These are phyloP conservation scores for Ascochyta rabiei DNA, from an alignment of 2,329 filamentous ascomycete species.

Conservation along the genomic window DNA sequence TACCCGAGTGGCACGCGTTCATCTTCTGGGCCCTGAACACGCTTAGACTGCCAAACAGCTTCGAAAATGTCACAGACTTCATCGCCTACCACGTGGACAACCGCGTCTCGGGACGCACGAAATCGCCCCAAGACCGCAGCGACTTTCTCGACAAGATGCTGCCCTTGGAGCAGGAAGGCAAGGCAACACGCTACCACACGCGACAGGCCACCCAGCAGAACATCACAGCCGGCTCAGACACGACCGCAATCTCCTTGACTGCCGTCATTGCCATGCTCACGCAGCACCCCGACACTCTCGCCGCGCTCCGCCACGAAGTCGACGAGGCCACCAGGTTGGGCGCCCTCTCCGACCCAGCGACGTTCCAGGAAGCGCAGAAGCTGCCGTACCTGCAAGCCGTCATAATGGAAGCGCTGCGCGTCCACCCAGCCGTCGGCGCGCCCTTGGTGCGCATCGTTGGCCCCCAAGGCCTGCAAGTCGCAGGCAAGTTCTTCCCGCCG, in stretches of 20 bases:
- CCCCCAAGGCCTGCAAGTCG: slow-evolving; percentile 27
- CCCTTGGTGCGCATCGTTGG: slow-evolving; percentile 50
- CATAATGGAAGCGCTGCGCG: slow-evolving; percentile 52
- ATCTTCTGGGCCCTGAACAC: not conserved
- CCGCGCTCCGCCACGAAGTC: slow-evolving; percentile 26
- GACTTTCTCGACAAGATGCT: slow-evolving; percentile 23
- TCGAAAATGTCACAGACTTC: slow-evolving; percentile 2
- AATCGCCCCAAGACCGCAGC: slow-evolving; percentile 8
- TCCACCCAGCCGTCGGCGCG: slow-evolving; percentile 52
- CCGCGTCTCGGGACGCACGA: slow-evolving; percentile 10
- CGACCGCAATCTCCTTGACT: slow-evolving; percentile 57
- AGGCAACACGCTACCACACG: slow-evolving; percentile 12
- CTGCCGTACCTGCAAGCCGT: slow-evolving; percentile 54
- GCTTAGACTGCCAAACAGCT: not conserved
- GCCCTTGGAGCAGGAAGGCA: slow-evolving; percentile 16
- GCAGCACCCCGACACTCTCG: slow-evolving; percentile 37
- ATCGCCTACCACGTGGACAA: not conserved
- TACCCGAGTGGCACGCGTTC: slow-evolving; percentile 12
- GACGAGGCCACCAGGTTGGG: slow-evolving; percentile 18
- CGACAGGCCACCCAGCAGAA: slow-evolving; percentile 29
- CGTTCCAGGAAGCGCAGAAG: slow-evolving; percentile 37
- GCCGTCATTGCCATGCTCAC: slow-evolving; percentile 55
- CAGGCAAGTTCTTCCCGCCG: slow-evolving; percentile 50
- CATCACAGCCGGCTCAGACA: slow-evolving; percentile 51
- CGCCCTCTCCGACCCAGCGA: slow-evolving; percentile 19